Conservation (phyloP, 2,329 filamentous ascomycete genomes). For the Trichoderma brevicompactum region DNA sequence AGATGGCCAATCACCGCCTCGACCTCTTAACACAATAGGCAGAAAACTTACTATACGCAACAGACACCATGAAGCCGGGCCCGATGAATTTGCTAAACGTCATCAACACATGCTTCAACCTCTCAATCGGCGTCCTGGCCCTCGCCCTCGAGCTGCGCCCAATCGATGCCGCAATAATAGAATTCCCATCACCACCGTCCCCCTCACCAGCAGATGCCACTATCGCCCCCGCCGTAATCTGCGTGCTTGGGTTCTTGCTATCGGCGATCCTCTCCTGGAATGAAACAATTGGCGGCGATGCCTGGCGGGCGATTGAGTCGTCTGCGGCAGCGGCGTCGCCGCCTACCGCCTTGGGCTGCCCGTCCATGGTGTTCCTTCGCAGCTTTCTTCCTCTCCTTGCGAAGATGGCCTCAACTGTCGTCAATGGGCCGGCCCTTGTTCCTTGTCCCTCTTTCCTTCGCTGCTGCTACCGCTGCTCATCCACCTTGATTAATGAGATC, state of each 20-base stretch:
- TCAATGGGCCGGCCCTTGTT: neutral
- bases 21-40: too few relatives aligned
- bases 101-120: conserved; percentile 31
- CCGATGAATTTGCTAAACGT: conserved; percentile 57
- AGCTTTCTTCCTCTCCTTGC: neutral
- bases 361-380: neutral
- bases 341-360: neutral
- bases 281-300: neutral
- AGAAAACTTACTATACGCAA: conserved; percentile 57
- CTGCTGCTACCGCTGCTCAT: neutral
- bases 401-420: neutral
- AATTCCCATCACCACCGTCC: conserved; percentile 2
- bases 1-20: too few relatives aligned
- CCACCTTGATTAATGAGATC: neutral
- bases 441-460: neutral
- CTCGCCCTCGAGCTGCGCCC: neutral
- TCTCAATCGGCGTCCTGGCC: conserved; percentile 28
- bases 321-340: neutral
- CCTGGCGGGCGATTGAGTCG: neutral
- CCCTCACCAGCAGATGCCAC: neutral
- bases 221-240: conserved; percentile 1
- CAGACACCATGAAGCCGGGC: conserved; percentile 68
- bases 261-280: neutral
- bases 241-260: conserved; percentile 6
- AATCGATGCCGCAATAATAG: conserved; percentile 8